Conservation (phyloP, 2,329 filamentous ascomycete genomes). For the Colletotrichum nymphaeae region DNA sequence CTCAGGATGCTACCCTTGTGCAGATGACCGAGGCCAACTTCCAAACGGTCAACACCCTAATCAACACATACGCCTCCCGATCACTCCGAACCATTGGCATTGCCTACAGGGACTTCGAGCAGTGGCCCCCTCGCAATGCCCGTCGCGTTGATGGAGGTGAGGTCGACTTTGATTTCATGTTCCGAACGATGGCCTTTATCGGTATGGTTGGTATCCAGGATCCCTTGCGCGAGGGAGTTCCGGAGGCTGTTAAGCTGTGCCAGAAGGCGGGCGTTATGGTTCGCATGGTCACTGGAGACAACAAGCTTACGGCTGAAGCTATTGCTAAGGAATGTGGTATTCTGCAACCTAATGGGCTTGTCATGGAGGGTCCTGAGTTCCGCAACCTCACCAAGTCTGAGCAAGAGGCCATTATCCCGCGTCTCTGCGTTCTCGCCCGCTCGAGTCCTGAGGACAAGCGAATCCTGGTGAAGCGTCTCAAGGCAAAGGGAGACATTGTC, state of each 20-base stretch:
- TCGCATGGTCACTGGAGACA: slow-evolving; percentile 89
- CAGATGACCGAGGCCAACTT: slow-evolving; percentile 64
- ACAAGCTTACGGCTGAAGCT: slow-evolving; percentile 81
- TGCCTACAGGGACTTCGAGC: slow-evolving; percentile 84
- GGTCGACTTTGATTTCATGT: slow-evolving; percentile 75
- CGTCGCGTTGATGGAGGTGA: slow-evolving; percentile 65
- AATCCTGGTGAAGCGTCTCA: slow-evolving; percentile 76
- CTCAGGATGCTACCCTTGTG: slow-evolving; percentile 53
- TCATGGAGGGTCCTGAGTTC: slow-evolving; percentile 84
- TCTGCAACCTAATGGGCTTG: slow-evolving; percentile 72
- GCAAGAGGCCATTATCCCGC: slow-evolving; percentile 75
- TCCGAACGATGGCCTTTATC: slow-evolving; percentile 75
- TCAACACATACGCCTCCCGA: slow-evolving; percentile 80
- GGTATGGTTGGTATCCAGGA: slow-evolving; percentile 85
- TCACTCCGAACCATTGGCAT: slow-evolving; percentile 89
- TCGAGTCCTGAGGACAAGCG: slow-evolving; percentile 84
- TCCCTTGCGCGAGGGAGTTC: slow-evolving; percentile 80
- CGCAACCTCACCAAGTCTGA: slow-evolving; percentile 75
- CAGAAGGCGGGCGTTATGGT: slow-evolving; percentile 82
- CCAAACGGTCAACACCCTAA: slow-evolving; percentile 71
- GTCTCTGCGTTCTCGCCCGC: slow-evolving; percentile 77
- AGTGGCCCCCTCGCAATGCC: slow-evolving; percentile 80
- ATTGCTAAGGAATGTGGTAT: slow-evolving; percentile 86
- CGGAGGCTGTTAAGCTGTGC: slow-evolving; percentile 77
- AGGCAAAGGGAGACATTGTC: slow-evolving; percentile 80